Base-by-base conservation (phyloP, 192 early-diverging fungal species). In the Umbelopsis sp. region DNA sequence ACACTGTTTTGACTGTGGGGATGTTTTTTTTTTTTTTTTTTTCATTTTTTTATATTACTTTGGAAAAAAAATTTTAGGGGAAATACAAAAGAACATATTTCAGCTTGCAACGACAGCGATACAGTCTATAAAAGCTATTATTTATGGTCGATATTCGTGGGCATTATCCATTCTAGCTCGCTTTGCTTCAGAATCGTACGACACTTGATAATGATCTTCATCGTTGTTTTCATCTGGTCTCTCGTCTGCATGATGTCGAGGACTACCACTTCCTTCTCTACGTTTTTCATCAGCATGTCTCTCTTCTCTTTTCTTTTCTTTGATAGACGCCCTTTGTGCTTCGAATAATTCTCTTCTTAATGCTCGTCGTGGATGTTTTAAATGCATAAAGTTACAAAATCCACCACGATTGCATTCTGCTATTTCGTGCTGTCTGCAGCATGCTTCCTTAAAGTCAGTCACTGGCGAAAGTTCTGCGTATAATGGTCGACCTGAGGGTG, bases 361-460 rank as follows among this genome's bases (percentile, higher is more conserved):
- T 49, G 82, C 74, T 53, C 91, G 83, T n/a, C 91, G 86, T 7
- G 95, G 93, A 56, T 90, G 86, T 70, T 96, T 94, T 45, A 99
- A 84, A 83, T 99, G 98, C 98, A 99, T 98, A 85, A 99, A 99
- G 82, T 98, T 99, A 84, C 98, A 99, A 72, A 96, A 91, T 9
- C 97, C 97, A 29, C 96, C 96, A 16, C 96, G 92, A 74, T 90
- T 94, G 84, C 97, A 99, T 79, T 97, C 94, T 66, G 89, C 84
- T 51, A 86, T 95, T 74, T 99, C 97, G 80, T 99, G 92, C 79
- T 98, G 97, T 32, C 96, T 89, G 79, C 97, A 99, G 80, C 95
- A 97, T 2, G 97, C 97, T 87, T 99, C 97, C 47, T 93, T 88
- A 75, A 99, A 98, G 79, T 98, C 96, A 5, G 95, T 96, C 7